A percentile compares a stretch with the other conserved stretches of the same genome.
Conservation (phyloP, 2,329 filamentous ascomycete genomes). For the Ceratocystis destructans region DNA sequence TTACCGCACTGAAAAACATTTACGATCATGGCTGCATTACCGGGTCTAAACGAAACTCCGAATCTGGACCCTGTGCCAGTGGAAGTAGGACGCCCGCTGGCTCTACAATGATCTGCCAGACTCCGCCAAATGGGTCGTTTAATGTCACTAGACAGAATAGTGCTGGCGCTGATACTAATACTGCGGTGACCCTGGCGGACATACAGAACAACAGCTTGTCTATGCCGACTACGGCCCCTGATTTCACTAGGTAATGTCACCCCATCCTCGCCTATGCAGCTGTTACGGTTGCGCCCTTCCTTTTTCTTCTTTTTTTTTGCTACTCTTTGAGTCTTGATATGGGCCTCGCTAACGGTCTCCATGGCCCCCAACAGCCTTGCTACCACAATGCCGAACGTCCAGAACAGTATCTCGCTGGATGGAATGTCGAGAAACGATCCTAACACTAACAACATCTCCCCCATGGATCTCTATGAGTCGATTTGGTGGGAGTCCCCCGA, state of each 20-base stretch:
- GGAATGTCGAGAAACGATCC: conserved; percentile 40
- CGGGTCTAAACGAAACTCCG: conserved; percentile 38
- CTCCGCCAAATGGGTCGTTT: conserved; percentile 20
- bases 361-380: conserved; percentile 13
- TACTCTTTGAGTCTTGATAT: conserved; percentile 8
- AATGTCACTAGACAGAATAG: conserved; percentile 7
- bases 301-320: neutral
- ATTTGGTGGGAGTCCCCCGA: conserved; percentile 54
- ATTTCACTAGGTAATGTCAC: conserved; percentile 31
- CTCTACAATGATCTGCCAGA: conserved; percentile 21
- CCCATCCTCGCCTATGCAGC: neutral
- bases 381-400: conserved; percentile 16
- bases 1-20: conserved; percentile 49
- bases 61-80: conserved; percentile 33
- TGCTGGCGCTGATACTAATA: conserved; percentile 39
- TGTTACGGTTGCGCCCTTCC: neutral
- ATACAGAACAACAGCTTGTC: conserved; percentile 43
- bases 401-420: conserved; percentile 27
- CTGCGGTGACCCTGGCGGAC: conserved; percentile 50
- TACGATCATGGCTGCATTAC: conserved; percentile 50
- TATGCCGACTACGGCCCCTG: conserved; percentile 26
- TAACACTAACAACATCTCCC: conserved; percentile 43
- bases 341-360: conserved; percentile 16
- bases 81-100: conserved; percentile 33
- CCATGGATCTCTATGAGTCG: conserved; percentile 54